Evolutionary conservation across 176 grass and related monocot species (phyloP), one percentile per base, ranked within the genome.

Genomic region (Carex scoparia): DNA sequence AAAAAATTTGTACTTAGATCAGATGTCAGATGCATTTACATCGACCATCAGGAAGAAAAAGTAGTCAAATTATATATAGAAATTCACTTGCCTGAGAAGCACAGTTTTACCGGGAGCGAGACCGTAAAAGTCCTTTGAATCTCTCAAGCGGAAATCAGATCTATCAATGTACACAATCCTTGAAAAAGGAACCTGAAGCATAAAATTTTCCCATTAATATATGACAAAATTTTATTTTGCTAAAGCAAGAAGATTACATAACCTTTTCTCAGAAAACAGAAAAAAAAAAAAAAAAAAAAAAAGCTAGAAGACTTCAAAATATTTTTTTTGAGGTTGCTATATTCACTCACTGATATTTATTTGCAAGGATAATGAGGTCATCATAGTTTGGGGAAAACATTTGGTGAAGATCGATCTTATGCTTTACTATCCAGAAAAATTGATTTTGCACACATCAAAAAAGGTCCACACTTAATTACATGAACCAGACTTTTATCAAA

Each of bases 381-480:
- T 57, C 53, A 18, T 30, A 18, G 10, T 58, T 79, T 77, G 4
- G 11, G 70, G 13, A 37, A 57, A 12, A 37, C 1, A 58, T 72
- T 44, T 57, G 53, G 7, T 74, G 40, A 35, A 58, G 28, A 58
- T 32, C 5, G 70, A 23, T 79, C 1, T 54, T 31, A 55, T 31
- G 23, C 19, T 76, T 76, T 46, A 69, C 33, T 14, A 40, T 93
- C 94, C 68, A 94, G 85, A 15, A 95, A 81, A 55, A 91, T 89
- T 85, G 91, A 86, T 99, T 99, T 94, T 61, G 87, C 90, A 87
- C 88, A 87, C 40, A 91, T 89, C 37, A 27, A 76, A 61, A 61
- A 76, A 53, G 44, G 10, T 76, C 72, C 18, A 5, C 27, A 76
- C 27, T 76, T 55, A 28, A 79, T 79, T 79, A 54, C 30, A 57